phyloP scores from a whole-genome alignment of 1,284 basidiomycete genomes.

The Testicularia cyperi region DNA sequence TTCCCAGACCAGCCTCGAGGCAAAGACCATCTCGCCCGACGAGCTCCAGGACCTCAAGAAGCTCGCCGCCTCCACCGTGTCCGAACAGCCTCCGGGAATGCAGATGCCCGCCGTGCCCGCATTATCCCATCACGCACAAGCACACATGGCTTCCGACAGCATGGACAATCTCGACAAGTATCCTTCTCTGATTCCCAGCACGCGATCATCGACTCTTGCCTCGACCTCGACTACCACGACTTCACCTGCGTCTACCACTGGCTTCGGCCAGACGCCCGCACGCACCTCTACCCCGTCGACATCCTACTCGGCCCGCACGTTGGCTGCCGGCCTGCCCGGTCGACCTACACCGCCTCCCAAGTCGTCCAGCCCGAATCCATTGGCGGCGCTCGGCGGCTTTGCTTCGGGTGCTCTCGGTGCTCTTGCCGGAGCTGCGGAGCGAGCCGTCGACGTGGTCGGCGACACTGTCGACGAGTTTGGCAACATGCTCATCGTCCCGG shows the following conservation, averaged over 20 bases:
- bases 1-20: conserved; percentile 32
- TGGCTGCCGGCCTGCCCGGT: no score
- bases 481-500: conserved; percentile 27
- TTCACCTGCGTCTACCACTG: no score
- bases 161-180: no score
- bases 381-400: conserved; percentile 34
- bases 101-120: neutral
- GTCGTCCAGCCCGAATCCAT: conserved; percentile 15
- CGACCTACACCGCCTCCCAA: conserved; percentile 25
- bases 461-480: conserved; percentile 39
- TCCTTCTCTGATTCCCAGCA: no score
- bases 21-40: conserved; percentile 24
- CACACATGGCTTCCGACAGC: no score
- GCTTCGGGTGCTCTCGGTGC: conserved; percentile 32
- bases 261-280: no score
- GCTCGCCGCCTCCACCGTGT: conserved; percentile 13
- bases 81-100: conserved; percentile 3
- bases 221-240: no score
- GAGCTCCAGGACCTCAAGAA: conserved; percentile 28
- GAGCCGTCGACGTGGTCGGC: conserved; percentile 36
- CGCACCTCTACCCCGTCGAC: no score
- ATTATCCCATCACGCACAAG: no score
- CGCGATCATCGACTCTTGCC: no score
- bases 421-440: conserved; percentile 29
- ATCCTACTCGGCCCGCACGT: no score